Evolutionary conservation across 2,329 filamentous ascomycete species (phyloP), one percentile per base, ranked within the genome.

Genomic region (Phialocephala subalpina): DNA sequence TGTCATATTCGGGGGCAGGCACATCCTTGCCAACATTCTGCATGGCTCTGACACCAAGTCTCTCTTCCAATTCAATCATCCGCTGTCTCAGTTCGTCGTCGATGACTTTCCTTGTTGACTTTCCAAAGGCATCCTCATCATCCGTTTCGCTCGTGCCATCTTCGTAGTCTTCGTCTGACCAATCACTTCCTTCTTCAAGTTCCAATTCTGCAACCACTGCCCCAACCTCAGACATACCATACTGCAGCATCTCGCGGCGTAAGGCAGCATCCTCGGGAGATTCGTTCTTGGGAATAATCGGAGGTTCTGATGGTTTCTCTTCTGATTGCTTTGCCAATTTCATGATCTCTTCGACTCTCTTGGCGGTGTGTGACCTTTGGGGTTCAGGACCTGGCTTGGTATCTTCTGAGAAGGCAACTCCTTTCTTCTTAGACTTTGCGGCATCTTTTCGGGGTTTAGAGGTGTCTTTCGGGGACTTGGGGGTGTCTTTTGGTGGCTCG

Each of bases 181-280:
- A 86, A 60, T 88, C 87, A 57, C 79, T 79, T 2, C 83, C 86
- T 66, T 94, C 90, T 68, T 97, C 93, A 1, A 98, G 79, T 65
- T 97, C 88, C 55, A 99, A 86, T 79, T 98, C 94, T 18, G 96
- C 96, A 18, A 99, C 96, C 2, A 99, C 92, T 42, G 93, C 89
- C 3, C 94, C 93, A 64, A 99, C 90, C 77, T 98, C 95, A 53
- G 91, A 90, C 78, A 97, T 82, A 67, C 92, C 90, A 76, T 98
- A 99, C 69, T 92, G 86, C 8, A 98, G 84, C 94, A 99, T 98
- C 74, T 97, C 90, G 64, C 90, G 87, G 6, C 96, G 90, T 27
- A 97, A 79, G 36, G 86, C 86, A 3, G 93, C 92, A 69, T 97
- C 95, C 70, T 97, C 94, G 14, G 86, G 83, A 0, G 90, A 87